These are phyloP conservation scores for Clavaria fumosa DNA, from an alignment of 768 basidiomycete genomes.

Conservation along the genomic window DNA sequence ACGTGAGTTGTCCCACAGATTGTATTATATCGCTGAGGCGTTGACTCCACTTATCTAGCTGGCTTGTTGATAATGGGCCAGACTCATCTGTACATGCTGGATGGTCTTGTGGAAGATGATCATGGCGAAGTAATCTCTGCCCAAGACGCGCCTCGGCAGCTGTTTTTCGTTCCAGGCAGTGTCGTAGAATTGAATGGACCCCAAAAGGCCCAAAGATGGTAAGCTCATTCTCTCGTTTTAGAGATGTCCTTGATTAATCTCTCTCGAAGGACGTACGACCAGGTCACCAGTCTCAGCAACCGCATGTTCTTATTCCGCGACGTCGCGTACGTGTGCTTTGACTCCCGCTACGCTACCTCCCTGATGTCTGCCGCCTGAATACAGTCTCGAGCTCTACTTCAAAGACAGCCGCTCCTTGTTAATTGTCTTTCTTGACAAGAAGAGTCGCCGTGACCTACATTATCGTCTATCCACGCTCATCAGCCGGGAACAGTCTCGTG, in stretches of 20 bases:
- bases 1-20: no score
- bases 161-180: constrained; percentile 78
- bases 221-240: constrained; percentile 10
- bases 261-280: constrained; percentile 51
- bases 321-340: constrained; percentile 52
- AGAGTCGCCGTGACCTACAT: constrained; percentile 44
- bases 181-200: constrained; percentile 66
- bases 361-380: neutral
- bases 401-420: constrained; percentile 81
- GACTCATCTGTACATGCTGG: constrained; percentile 78
- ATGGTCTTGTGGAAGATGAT: constrained; percentile 78
- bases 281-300: constrained; percentile 64
- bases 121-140: constrained; percentile 83
- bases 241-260: neutral
- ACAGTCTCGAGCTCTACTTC: constrained; percentile 82
- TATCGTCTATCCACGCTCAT: constrained; percentile 36
- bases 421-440: constrained; percentile 62
- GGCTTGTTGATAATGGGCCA: constrained; percentile 80
- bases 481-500: constrained; percentile 23
- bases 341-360: neutral
- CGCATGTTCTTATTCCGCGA: constrained; percentile 83
- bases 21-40: no score
- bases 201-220: constrained; percentile 77
- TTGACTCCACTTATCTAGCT: constrained; percentile 26
- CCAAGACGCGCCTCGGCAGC: constrained; percentile 62